phyloP scores from a whole-genome alignment of 1,284 basidiomycete species.

The Rhodotorula sp. region DNA sequence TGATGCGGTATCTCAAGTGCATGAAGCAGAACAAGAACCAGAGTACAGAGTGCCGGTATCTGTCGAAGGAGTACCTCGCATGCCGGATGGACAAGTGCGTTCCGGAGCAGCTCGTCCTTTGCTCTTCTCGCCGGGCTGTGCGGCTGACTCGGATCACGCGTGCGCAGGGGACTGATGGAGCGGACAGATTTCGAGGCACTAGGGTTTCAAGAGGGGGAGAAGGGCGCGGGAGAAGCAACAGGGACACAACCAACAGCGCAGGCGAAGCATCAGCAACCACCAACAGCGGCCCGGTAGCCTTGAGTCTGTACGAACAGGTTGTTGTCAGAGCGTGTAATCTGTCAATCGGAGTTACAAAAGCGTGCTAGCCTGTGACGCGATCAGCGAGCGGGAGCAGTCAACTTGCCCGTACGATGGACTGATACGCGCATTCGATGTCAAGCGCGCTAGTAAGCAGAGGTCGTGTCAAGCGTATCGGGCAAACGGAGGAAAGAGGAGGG shows the following conservation, averaged over 20 bases:
- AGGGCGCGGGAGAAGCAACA: background rate
- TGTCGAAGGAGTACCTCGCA: constrained; percentile 80
- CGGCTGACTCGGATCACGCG: constrained; percentile 16
- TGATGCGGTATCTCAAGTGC: constrained; percentile 83
- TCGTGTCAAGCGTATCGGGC: too few species aligned
- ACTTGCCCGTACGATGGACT: too few species aligned
- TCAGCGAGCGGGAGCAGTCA: too few species aligned
- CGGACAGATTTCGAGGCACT: constrained; percentile 82
- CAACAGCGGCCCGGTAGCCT: background rate
- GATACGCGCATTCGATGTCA: too few species aligned
- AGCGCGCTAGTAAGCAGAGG: too few species aligned
- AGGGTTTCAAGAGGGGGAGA: constrained; percentile 60
- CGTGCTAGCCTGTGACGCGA: too few species aligned
- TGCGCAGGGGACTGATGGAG: constrained; percentile 76
- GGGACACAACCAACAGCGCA: constrained; percentile 9
- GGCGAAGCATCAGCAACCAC: constrained; percentile 7
- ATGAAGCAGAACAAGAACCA: constrained; percentile 71
- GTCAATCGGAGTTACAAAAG: too few species aligned
- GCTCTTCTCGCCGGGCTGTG: background rate
- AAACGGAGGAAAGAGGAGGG: too few species aligned
- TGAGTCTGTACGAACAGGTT: too few species aligned
- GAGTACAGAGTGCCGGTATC: constrained; percentile 73
- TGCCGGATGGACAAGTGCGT: constrained; percentile 91
- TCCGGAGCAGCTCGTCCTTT: background rate
- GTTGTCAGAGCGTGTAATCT: too few species aligned